These are phyloP conservation scores for Murraya paniculata DNA, from an alignment of 345 rosid genomes.

Conservation along the genomic window DNA sequence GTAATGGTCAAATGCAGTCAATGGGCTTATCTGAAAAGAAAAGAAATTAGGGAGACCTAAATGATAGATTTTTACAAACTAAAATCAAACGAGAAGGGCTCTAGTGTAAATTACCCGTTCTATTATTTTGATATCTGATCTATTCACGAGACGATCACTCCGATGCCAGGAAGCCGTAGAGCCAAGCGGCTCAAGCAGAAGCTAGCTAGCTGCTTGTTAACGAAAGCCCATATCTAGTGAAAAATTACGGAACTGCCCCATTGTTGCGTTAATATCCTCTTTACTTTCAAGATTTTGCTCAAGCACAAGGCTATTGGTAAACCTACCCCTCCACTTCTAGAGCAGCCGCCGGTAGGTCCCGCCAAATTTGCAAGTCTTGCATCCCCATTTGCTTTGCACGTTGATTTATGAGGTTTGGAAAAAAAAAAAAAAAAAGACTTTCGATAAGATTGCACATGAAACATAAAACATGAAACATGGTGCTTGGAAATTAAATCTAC, in stretches of 20 bases:
- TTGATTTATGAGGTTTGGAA: neutral
- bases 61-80: too few species aligned
- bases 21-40: too few species aligned
- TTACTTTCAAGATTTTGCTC: too few species aligned
- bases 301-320: neutral
- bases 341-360: neutral
- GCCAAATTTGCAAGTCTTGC: neutral
- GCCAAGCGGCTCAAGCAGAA: neutral
- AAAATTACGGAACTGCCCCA: constrained; percentile 10
- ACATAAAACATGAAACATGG: neutral
- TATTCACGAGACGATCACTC: too few species aligned
- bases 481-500: neutral
- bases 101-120: too few species aligned
- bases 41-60: too few species aligned
- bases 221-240: neutral
- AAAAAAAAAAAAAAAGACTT: too few species aligned
- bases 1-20: too few species aligned
- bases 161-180: neutral
- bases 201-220: neutral
- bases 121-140: too few species aligned
- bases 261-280: neutral
- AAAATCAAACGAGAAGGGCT: too few species aligned
- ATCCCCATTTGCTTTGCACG: neutral
- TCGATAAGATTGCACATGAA: neutral
- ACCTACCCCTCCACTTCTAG: neutral